Percentiles rank a stretch among this genome's conserved stretches.
phyloP scores from a whole-genome alignment of 768 basidiomycete genomes.

The Leccinum arenicola region DNA sequence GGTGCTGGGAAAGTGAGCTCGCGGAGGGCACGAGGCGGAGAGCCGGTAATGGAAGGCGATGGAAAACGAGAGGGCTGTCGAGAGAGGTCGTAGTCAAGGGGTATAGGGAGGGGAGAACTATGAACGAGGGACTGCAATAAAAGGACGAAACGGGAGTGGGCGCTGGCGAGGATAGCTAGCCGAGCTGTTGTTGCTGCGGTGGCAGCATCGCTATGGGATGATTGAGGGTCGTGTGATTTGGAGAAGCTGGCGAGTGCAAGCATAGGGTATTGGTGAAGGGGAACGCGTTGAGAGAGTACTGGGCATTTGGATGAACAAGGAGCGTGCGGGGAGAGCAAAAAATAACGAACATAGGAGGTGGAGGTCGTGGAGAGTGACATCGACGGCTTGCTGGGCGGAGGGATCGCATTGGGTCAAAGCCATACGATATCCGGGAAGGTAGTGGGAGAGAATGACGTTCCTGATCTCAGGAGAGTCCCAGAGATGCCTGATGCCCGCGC shows the following conservation, averaged over 20 bases:
- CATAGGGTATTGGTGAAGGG: conserved; percentile 69
- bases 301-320: conserved; percentile 7
- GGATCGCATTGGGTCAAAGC: conserved; percentile 42
- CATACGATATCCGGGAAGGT: conserved; percentile 55
- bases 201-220: conserved; percentile 29
- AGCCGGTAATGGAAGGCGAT: conserved; percentile 13
- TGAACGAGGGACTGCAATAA: conserved; percentile 71
- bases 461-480: conserved; percentile 33
- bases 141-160: conserved; percentile 74
- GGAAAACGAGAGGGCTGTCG: conserved; percentile 23
- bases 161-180: conserved; percentile 49
- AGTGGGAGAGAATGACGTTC: conserved; percentile 43
- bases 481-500: conserved; percentile 32
- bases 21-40: conserved; percentile 36
- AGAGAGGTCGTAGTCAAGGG: conserved; percentile 43
- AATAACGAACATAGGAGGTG: conserved; percentile 59
- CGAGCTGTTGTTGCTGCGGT: conserved; percentile 26
- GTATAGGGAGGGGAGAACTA: conserved; percentile 49
- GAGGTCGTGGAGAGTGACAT: conserved; percentile 56
- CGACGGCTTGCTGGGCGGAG: conserved; percentile 43
- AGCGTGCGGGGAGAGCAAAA: conserved; percentile 8
- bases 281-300: conserved; percentile 66
- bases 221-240: conserved; percentile 28
- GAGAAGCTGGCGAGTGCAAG: conserved; percentile 58
- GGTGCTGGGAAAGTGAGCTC: conserved; percentile 77